These are phyloP conservation scores for Pseudozyma hubeiensis DNA, from an alignment of 1,284 basidiomycete species.

Conservation along the genomic window DNA sequence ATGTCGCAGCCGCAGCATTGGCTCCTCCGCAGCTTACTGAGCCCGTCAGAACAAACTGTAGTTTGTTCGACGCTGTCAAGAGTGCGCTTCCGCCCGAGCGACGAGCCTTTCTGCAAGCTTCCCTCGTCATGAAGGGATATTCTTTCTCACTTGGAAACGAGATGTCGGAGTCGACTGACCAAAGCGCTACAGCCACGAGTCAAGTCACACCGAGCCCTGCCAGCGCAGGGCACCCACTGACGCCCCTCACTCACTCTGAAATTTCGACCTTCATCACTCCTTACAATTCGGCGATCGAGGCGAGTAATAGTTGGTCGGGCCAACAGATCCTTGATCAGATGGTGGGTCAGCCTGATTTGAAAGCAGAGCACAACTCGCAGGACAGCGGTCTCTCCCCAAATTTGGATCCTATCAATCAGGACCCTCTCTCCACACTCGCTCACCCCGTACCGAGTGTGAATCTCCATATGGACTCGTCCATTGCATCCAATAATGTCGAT, in stretches of 20 bases:
- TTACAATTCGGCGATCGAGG: too few relatives aligned
- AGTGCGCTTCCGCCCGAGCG: slow-evolving; percentile 34
- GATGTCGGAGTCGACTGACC: too few relatives aligned
- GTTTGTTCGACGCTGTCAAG: slow-evolving; percentile 29
- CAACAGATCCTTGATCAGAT: not conserved
- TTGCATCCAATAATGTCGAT: not conserved
- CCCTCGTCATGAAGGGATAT: slow-evolving; percentile 15
- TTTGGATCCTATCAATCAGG: slow-evolving; percentile 14
- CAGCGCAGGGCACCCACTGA: too few relatives aligned
- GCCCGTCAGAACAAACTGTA: slow-evolving; percentile 6
- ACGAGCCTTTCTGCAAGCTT: slow-evolving; percentile 28
- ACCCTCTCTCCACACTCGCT: not conserved
- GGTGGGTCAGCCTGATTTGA: not conserved
- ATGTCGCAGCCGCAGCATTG: not conserved
- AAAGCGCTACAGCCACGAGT: not conserved
- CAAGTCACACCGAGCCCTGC: not conserved
- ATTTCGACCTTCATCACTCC: too few relatives aligned
- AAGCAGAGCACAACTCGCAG: not conserved
- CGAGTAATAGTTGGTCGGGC: too few relatives aligned
- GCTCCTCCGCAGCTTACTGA: not conserved
- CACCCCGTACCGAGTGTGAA: slow-evolving; percentile 2
- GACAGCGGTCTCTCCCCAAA: not conserved
- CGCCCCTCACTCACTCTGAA: too few relatives aligned
- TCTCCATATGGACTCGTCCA: slow-evolving; percentile 2
- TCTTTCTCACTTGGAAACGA: not conserved